Percentiles rank a stretch among this genome's conserved stretches.
Evolutionary conservation across 768 basidiomycete genomes (phyloP).

Genomic region (Boletus coccyginus): DNA sequence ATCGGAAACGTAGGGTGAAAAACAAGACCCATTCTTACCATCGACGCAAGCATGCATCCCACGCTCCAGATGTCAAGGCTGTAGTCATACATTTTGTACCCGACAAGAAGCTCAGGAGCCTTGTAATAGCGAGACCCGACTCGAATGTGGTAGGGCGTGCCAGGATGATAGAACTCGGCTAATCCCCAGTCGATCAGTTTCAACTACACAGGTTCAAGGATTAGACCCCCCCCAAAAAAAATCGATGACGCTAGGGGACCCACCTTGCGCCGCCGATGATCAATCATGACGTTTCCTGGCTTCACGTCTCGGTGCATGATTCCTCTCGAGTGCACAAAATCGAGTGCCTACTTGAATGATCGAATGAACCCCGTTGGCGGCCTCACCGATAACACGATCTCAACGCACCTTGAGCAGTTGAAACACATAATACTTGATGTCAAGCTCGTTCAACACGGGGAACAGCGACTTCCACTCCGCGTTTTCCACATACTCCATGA

Average conservation of each 20-base stretch:
- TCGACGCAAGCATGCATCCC: constrained; percentile 72
- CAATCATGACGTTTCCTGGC: constrained; percentile 74
- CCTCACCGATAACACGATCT: background rate
- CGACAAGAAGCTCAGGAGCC: constrained; percentile 68
- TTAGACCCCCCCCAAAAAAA: background rate
- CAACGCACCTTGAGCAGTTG: constrained; percentile 53
- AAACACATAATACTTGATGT: constrained; percentile 66
- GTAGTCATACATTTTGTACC: constrained; percentile 72
- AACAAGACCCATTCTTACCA: constrained; percentile 43
- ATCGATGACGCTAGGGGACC: constrained; percentile 17
- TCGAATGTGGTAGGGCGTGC: constrained; percentile 67
- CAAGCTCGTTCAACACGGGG: constrained; percentile 55
- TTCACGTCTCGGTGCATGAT: constrained; percentile 73
- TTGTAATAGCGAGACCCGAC: constrained; percentile 75
- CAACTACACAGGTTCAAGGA: constrained; percentile 32
- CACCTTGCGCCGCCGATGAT: constrained; percentile 59
- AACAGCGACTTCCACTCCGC: constrained; percentile 64
- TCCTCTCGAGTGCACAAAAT: constrained; percentile 69
- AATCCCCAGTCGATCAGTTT: constrained; percentile 74
- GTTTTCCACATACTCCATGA: constrained; percentile 70
- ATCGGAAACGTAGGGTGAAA: background rate
- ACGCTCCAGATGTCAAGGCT: constrained; percentile 72
- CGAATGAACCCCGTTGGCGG: background rate
- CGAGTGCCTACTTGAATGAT: constrained; percentile 43
- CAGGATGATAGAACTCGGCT: constrained; percentile 73